Base-by-base conservation (phyloP, 495 filamentous ascomycete species). In the Usnea hakonensis region DNA sequence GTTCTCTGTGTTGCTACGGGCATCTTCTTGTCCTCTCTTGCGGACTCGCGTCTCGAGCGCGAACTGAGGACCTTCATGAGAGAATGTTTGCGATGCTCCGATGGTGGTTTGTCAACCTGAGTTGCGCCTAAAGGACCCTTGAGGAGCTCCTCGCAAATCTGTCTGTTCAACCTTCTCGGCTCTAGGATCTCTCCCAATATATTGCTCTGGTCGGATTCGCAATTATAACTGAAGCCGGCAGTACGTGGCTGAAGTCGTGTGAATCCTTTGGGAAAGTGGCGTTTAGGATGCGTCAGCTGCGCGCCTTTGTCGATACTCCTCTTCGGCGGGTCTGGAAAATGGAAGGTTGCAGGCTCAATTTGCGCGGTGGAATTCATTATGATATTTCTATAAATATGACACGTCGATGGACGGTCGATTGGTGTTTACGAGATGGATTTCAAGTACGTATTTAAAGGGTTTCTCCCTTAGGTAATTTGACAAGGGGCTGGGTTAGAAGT, bases 1-100 rank as follows among this genome's bases (percentile, higher is more conserved):
- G 59, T 61, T 48, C 48, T 55, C 8, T 55, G 59, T 30, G 26
- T 40, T 26, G 41, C 46, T 1, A 61, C 50, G 30, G 59, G 59
- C 26, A 61, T 17, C 37, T 37, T 55, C 19, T 16, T 26, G 19
- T 44, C 19, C 28, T 43, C 59, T 23, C 26, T 54, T 13, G 28
- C 54, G 5, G 46, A 32, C 36, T 38, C 55, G 26, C 50, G 50
- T 33, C 13, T 33, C 19, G 48, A 55, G 37, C 46, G 59, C 50
- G 50, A 55, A 32, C 37, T 28, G 36, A 61, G 55, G 14, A 61
- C n/a, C 17, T 36, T 19, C 37, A 43, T 53, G 50, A 61, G 48
- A 5, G 53, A 61, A 30, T 36, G 50, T 37, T 44, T 61, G 36
- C 59, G 35, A 40, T 32, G 48, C 48, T 32, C 48, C 28, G 28